Base-by-base conservation (phyloP, 768 basidiomycete genomes). In the Panaeolus cyanescens region DNA sequence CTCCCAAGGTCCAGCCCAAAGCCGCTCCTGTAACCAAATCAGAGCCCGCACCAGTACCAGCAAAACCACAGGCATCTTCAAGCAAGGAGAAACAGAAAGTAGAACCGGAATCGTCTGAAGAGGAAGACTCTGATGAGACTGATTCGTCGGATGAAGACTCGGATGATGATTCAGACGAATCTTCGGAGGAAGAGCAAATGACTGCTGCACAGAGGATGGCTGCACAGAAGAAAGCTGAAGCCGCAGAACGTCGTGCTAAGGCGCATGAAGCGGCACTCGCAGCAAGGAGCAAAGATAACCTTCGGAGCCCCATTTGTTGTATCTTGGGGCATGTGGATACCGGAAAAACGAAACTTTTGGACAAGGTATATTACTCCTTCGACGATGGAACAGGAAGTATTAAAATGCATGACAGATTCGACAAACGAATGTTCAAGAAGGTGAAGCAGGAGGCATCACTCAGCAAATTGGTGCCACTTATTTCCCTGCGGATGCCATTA, bases 381-480 rank as follows among this genome's bases (percentile, higher is more conserved):
- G 10, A n/a, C 58, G 32, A 17, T 58, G 54, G 25, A 28, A 20
- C 30, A 45, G 58, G 32, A 56, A 42, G 45, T 36, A 58, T 31
- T 54, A 9, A 32, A n/a, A 59, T 59, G 25, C 19, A 34, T 57
- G 32, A 33, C 65, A 97, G 95, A 99, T 99, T 72, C 95, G 97
- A 67, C 96, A 99, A 90, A 99, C 96, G 4, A 98, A 98, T 67
- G 97, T 99, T 20, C 96, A 98, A 76, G 97, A 98, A 72, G 97
- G 97, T 58, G 97, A 99, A 85, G 97, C 97, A 2, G 97, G 97
- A 66, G 97, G 97, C 79, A 99, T 99, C 74, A 99, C 97, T 0
- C 97, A 99, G 75, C 97, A 99, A 74, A 99, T 99, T 66, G 97
- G 97, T 82, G 97, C 97, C 20, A 99, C 97, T 0, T 99, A 96